Evolutionary conservation across 2,329 filamentous ascomycete species (phyloP).

Genomic region (Thielaviopsis populi): DNA sequence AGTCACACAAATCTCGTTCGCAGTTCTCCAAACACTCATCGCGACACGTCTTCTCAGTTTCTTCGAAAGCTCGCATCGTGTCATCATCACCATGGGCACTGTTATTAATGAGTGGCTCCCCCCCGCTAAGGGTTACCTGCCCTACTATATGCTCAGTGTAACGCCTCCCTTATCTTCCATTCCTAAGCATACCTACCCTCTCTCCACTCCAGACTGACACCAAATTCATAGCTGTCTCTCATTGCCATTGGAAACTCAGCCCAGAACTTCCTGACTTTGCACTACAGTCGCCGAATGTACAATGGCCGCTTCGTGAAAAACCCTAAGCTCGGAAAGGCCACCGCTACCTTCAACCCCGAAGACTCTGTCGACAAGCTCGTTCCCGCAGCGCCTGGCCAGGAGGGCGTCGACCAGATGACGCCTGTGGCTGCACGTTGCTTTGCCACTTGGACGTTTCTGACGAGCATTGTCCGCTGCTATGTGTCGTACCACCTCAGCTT

Average conservation of each 20-base stretch:
- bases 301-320: constrained; percentile 46
- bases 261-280: constrained; percentile 66
- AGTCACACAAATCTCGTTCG: background rate
- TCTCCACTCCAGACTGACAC: background rate
- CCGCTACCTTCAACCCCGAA: constrained; percentile 33
- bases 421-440: constrained; percentile 66
- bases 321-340: constrained; percentile 28
- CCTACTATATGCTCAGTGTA: constrained; percentile 45
- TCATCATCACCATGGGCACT: constrained; percentile 29
- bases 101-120: constrained; percentile 29
- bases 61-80: background rate
- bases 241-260: constrained; percentile 73
- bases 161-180: constrained; percentile 19
- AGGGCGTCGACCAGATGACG: constrained; percentile 46
- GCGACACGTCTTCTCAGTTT: background rate
- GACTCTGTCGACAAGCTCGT: constrained; percentile 40
- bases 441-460: constrained; percentile 75
- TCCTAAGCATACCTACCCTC: background rate
- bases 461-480: constrained; percentile 62
- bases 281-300: constrained; percentile 81
- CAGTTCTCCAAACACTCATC: background rate
- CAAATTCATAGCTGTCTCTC: constrained; percentile 51
- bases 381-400: constrained; percentile 30
- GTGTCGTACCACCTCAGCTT: constrained; percentile 69
- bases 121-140: constrained; percentile 37